Evolutionary conservation across 768 basidiomycete genomes (phyloP), one percentile per base, ranked within the genome.

Genomic region (Xerocomellus dryophilus): DNA sequence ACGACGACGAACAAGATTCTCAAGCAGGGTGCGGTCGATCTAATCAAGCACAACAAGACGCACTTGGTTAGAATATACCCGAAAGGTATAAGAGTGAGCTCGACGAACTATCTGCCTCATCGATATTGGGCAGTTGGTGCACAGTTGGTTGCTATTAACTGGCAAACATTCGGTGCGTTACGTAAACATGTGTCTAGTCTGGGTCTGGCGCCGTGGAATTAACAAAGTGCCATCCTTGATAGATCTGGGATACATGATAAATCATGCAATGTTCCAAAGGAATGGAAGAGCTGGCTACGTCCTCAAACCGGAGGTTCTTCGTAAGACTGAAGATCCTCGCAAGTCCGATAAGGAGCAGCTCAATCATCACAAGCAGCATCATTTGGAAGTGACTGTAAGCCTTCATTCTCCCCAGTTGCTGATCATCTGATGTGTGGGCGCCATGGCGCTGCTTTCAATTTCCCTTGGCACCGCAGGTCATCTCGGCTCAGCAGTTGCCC

Each of bases 71-170:
- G 95, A 57, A 82, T 88, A 8, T 98, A 98, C 65, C 95, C 95
- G 0, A 88, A 86, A 62, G 93, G 91, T 1, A 83, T 77, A 27
- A 74, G 95, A 36, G 76, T 98, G 32, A 85, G 76, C 54, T 93
- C 90, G 59, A 84, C 84, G 21, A 98, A 98, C 65, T 98, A 87
- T 62, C 80, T 88, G 57, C 95, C 95, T 7, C 86, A 93, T 70
- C 79, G 84, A 17, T 94, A 84, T 66, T 99, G 96, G 96, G 83
- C 84, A 1, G 84, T 84, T 2, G 96, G 96, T 0, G 81, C 84
- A 12, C 95, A 98, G 69, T 71, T 98, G 6, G 93, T 94, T 0
- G 93, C 96, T 8, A 79, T 99, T 50, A 99, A 99, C 70, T 98
- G 94, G 93, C 96, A 99, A 71, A 98, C 94, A 0, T 86, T 86